phyloP scores from a whole-genome alignment of 2,329 filamentous ascomycete species.

The Malbranchea cinnamomea region DNA sequence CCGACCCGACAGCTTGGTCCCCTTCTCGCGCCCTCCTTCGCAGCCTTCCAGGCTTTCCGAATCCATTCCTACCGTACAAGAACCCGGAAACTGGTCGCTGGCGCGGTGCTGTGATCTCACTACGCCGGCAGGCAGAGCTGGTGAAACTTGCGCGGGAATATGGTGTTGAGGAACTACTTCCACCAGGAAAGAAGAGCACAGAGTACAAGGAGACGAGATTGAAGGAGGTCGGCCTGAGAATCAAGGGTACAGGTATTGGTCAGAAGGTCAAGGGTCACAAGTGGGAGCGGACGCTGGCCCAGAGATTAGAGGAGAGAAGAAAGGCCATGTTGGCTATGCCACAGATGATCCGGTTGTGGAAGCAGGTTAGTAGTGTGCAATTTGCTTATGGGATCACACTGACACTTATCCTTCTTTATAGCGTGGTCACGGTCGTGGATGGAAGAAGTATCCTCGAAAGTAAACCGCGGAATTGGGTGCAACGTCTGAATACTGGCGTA shows the following conservation, averaged over 20 bases:
- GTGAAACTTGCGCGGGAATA: constrained; percentile 69
- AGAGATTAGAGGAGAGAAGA: constrained; percentile 72
- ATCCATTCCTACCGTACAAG: constrained; percentile 71
- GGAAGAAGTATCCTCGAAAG: constrained; percentile 57
- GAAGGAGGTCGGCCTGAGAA: constrained; percentile 63
- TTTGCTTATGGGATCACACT: constrained; percentile 15
- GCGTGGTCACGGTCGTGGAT: constrained; percentile 57
- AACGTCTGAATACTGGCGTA: too few species aligned
- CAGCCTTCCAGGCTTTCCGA: constrained; percentile 38
- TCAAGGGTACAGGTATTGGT: constrained; percentile 86
- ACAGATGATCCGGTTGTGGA: constrained; percentile 80
- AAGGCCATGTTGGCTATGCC: constrained; percentile 94
- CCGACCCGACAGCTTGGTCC: constrained; percentile 18
- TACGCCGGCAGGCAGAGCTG: constrained; percentile 67
- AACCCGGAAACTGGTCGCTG: constrained; percentile 67
- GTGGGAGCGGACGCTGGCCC: constrained; percentile 75
- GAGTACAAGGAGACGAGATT: constrained; percentile 51
- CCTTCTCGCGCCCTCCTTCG: constrained; percentile 20
- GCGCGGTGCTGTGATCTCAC: constrained; percentile 69
- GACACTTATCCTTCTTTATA: constrained; percentile 25
- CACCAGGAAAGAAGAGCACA: constrained; percentile 60
- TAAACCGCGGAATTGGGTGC: constrained; percentile 14
- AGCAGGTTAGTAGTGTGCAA: constrained; percentile 49
- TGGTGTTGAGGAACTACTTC: constrained; percentile 68
- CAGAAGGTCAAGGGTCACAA: constrained; percentile 90